Evolutionary conservation across 108 stramenopile species (phyloP).

Genomic region (Pseudonitzschia multiseries): DNA sequence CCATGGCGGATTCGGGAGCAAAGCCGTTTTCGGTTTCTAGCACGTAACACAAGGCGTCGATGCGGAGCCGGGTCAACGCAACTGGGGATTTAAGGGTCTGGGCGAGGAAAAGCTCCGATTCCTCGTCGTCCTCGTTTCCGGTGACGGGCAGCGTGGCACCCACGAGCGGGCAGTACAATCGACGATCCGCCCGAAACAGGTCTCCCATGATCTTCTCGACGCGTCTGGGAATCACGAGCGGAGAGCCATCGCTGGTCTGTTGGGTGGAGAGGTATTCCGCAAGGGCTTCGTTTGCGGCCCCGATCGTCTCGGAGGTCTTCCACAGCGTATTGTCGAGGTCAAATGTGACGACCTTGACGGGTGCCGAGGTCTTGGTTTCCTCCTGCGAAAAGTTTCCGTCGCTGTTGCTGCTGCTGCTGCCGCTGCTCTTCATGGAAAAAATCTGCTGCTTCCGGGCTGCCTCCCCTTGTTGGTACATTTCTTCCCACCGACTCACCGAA

Average conservation of each 20-base stretch:
- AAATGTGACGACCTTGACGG: constrained; percentile 69
- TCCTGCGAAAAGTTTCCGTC: not conserved
- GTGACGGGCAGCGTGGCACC: not conserved
- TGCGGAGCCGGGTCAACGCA: constrained; percentile 67
- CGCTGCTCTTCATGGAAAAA: not conserved
- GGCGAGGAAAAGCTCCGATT: not conserved
- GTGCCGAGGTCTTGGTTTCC: not conserved
- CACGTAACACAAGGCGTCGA: constrained; percentile 67
- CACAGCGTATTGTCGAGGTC: constrained; percentile 88
- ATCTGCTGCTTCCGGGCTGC: not conserved
- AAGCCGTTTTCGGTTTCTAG: constrained; percentile 42
- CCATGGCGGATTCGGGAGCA: constrained; percentile 25
- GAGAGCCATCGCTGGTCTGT: not conserved
- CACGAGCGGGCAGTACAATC: constrained; percentile 42
- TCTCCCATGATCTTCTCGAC: constrained; percentile 71
- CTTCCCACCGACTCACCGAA: constrained; percentile 46
- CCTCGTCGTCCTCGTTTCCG: not conserved
- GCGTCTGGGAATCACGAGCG: constrained; percentile 47
- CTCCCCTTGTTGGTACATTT: constrained; percentile 37
- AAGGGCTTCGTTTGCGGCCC: constrained; percentile 73
- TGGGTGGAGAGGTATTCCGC: constrained; percentile 40
- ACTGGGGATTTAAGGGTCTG: constrained; percentile 46
- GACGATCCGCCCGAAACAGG: constrained; percentile 48
- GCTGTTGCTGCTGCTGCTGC: not conserved
- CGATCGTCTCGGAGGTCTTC: constrained; percentile 70